Conservation (phyloP, 305 asterid species). For the Fraxinus sp. region DNA sequence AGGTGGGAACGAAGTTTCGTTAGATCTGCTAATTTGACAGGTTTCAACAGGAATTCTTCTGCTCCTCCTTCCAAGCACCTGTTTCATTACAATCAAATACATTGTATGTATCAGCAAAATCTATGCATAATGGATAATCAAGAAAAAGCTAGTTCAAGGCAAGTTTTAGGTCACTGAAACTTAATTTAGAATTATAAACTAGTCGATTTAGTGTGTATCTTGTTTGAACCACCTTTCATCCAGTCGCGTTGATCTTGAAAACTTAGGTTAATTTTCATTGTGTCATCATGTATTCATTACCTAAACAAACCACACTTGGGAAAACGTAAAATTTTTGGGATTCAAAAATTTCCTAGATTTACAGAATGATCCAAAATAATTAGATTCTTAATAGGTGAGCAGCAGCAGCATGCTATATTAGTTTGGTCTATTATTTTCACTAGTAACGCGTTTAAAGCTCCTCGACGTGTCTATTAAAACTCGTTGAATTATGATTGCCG, state of each 20-base stretch:
- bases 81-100: neutral
- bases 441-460: neutral
- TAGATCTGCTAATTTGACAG: constrained; percentile 51
- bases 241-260: neutral
- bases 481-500: neutral
- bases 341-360: neutral
- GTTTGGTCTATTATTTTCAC: neutral
- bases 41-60: constrained; percentile 52
- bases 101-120: neutral
- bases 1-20: constrained; percentile 44
- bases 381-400: too few relatives aligned
- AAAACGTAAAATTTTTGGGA: too few relatives aligned
- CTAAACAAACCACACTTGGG: neutral
- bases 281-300: neutral
- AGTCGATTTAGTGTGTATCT: neutral
- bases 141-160: neutral
- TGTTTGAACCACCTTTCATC: neutral
- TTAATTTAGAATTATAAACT: neutral
- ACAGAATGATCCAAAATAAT: neutral
- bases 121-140: neutral
- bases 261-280: neutral
- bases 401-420: neutral
- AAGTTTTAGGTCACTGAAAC: neutral
- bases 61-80: constrained; percentile 71
- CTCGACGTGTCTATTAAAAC: neutral